A percentile compares a stretch with the other conserved stretches of the same genome.
phyloP scores from a whole-genome alignment of 1,139 yeast genomes.

The Sugiyamaella novakii region DNA sequence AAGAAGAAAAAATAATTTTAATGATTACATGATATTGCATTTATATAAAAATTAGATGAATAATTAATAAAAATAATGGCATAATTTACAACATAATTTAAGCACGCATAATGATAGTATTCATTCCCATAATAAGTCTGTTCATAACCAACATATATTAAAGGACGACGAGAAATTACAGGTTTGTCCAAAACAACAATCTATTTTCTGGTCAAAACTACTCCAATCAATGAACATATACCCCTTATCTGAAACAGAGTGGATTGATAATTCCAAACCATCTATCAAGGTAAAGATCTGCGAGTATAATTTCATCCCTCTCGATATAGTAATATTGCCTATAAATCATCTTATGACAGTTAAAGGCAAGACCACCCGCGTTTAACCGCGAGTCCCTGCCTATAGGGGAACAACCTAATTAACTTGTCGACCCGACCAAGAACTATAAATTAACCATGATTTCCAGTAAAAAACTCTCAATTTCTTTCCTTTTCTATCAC shows the following conservation, averaged over 20 bases:
- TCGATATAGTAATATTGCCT: background rate
- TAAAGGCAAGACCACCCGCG: conserved; percentile 20
- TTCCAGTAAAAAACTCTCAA: background rate
- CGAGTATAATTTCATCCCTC: background rate
- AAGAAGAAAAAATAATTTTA: background rate
- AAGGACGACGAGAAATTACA: background rate
- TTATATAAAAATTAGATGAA: conserved; percentile 8
- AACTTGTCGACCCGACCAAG: background rate
- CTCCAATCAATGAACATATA: too few relatives aligned
- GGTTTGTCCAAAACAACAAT: background rate
- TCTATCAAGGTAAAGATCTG: background rate
- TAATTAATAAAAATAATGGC: conserved; percentile 4
- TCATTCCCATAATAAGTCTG: too few relatives aligned
- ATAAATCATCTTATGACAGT: conserved; percentile 7
- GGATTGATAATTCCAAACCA: too few relatives aligned
- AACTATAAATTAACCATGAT: background rate
- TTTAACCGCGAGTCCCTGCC: conserved; percentile 17
- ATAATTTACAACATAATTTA: conserved; percentile 1
- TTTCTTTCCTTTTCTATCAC: background rate
- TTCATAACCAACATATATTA: too few relatives aligned
- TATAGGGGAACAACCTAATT: conserved; percentile 10
- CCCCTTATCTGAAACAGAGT: too few relatives aligned
- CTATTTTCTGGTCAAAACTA: too few relatives aligned
- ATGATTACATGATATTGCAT: conserved; percentile 11
- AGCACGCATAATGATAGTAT: background rate